A percentile compares a stretch with the other conserved stretches of the same genome.
These are phyloP conservation scores for Vigna trinervia DNA, from an alignment of 306 rosid species.

Conservation along the genomic window DNA sequence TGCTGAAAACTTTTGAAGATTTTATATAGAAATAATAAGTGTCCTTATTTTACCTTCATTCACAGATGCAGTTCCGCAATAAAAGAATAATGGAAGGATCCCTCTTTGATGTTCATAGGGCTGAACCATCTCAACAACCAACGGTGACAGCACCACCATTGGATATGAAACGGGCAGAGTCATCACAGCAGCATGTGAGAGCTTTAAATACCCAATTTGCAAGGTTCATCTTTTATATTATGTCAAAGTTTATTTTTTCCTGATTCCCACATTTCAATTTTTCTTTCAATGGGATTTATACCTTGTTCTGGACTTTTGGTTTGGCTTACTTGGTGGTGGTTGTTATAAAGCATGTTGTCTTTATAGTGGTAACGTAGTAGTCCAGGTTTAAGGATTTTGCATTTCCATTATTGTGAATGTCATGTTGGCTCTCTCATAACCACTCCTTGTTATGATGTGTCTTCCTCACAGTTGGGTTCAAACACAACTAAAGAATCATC, in stretches of 20 bases:
- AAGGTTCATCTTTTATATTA: slow-evolving; percentile 65
- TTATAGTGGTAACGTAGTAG: slow-evolving; percentile 9
- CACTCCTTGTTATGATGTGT: slow-evolving; percentile 34
- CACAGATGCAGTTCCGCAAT: slow-evolving; percentile 73
- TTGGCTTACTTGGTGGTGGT: slow-evolving; percentile 24
- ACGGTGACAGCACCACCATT: slow-evolving; percentile 51
- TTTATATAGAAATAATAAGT: slow-evolving; percentile 23
- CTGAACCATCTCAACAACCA: slow-evolving; percentile 74
- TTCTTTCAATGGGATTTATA: neutral
- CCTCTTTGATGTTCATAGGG: slow-evolving; percentile 70
- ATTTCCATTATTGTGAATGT: neutral
- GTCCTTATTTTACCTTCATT: slow-evolving; percentile 29
- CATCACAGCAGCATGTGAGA: slow-evolving; percentile 97
- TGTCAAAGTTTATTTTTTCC: slow-evolving; percentile 29
- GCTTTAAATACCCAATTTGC: slow-evolving; percentile 98
- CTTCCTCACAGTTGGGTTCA: slow-evolving; percentile 87
- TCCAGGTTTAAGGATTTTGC: slow-evolving; percentile 29
- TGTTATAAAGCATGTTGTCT: slow-evolving; percentile 6
- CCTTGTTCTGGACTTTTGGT: slow-evolving; percentile 16
- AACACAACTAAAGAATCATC: slow-evolving; percentile 81
- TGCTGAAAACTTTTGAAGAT: neutral
- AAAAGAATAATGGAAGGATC: slow-evolving; percentile 88
- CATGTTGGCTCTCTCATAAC: neutral
- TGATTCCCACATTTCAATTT: slow-evolving; percentile 22
- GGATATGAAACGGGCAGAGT: slow-evolving; percentile 76